A percentile compares a stretch with the other conserved stretches of the same genome.
Evolutionary conservation across 2,329 filamentous ascomycete species (phyloP).

Genomic region (Endoconidiophora laricicola): DNA sequence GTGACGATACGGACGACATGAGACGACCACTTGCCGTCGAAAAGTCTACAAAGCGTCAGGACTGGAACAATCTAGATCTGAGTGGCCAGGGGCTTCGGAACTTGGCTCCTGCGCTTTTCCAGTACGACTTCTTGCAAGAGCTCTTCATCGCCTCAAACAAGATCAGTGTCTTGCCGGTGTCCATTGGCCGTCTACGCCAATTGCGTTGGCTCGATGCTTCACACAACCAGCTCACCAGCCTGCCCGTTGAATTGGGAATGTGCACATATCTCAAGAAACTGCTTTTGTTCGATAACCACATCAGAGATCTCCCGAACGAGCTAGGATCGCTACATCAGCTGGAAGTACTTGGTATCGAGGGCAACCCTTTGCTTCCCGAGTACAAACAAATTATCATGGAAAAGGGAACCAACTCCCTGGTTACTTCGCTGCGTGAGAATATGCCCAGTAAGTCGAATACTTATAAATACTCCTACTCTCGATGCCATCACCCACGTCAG

Average conservation of each 20-base stretch:
- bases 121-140: constrained; percentile 77
- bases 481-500: too few relatives aligned
- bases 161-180: constrained; percentile 58
- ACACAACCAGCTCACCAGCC: constrained; percentile 63
- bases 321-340: constrained; percentile 77
- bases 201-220: constrained; percentile 76
- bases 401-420: constrained; percentile 69
- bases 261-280: constrained; percentile 80
- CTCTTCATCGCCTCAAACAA: constrained; percentile 92
- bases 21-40: constrained; percentile 49
- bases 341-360: constrained; percentile 80
- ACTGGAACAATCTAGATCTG: constrained; percentile 87
- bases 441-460: constrained; percentile 52
- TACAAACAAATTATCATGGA: constrained; percentile 73
- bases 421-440: constrained; percentile 67
- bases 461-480: too few relatives aligned
- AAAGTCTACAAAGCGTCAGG: constrained; percentile 51
- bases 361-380: constrained; percentile 65
- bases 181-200: constrained; percentile 68
- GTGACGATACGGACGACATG: constrained; percentile 39
- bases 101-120: constrained; percentile 63
- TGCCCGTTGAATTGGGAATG: constrained; percentile 92
- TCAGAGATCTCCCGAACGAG: constrained; percentile 67
- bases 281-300: constrained; percentile 77
- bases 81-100: constrained; percentile 89